A percentile compares a stretch with the other conserved stretches of the same genome.
These are phyloP conservation scores for Hanseniaspora occidentalis DNA, from an alignment of 805 yeast species.

Conservation along the genomic window DNA sequence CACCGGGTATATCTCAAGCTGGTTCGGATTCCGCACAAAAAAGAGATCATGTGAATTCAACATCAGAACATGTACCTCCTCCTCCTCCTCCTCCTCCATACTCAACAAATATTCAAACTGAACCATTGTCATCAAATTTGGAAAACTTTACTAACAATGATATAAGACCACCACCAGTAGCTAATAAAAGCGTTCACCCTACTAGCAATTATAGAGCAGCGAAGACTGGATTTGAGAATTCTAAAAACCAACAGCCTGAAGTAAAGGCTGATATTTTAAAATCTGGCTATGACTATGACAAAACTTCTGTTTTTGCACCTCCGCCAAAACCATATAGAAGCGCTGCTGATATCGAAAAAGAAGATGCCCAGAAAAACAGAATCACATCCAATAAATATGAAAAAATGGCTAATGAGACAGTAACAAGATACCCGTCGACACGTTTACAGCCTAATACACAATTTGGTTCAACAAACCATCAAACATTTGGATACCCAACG, in stretches of 20 bases:
- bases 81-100: background rate
- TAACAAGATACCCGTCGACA: background rate
- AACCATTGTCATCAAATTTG: background rate
- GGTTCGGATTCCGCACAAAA: too few species aligned
- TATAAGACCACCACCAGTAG: background rate
- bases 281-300: constrained; percentile 24
- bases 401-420: background rate
- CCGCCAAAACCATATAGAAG: constrained; percentile 24
- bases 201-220: background rate
- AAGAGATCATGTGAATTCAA: too few species aligned
- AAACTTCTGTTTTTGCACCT: constrained; percentile 27
- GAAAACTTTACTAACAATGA: background rate
- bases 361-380: constrained; percentile 1
- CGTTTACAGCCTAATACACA: background rate
- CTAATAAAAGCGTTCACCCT: background rate
- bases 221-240: background rate
- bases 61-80: too few species aligned
- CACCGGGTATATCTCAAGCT: too few species aligned
- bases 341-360: constrained; percentile 4
- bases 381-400: background rate
- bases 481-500: background rate
- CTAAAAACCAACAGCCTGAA: constrained; percentile 8
- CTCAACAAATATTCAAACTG: background rate
- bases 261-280: constrained; percentile 22
- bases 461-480: background rate